A percentile compares a stretch with the other conserved stretches of the same genome.
Conservation (phyloP, 192 early-diverging fungal genomes). For the Linnemannia elongata region DNA sequence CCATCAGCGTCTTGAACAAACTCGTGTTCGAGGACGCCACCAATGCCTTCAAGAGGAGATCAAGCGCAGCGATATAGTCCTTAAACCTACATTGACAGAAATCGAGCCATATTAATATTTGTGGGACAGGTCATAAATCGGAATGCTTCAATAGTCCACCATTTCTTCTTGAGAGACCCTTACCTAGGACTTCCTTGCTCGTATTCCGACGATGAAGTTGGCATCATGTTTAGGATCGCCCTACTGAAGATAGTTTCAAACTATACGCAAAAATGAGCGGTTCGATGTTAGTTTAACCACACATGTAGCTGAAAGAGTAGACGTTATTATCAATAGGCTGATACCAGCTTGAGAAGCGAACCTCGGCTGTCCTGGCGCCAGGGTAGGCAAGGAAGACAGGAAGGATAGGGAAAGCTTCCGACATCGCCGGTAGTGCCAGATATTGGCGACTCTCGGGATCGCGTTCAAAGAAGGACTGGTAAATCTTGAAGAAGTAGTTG, state of each 20-base stretch:
- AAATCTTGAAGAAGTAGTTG: conserved; percentile 55
- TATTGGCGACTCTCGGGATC: conserved; percentile 35
- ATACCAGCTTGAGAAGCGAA: neutral
- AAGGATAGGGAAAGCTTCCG: conserved; percentile 62
- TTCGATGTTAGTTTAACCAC: neutral
- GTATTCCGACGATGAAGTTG: conserved; percentile 36
- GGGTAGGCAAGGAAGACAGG: conserved; percentile 60
- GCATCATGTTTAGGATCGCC: conserved; percentile 60
- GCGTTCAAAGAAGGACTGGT: conserved; percentile 53
- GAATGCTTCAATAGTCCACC: conserved; percentile 30
- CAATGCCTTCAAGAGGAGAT: conserved; percentile 66
- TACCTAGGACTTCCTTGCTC: conserved; percentile 44
- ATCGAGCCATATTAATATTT: neutral
- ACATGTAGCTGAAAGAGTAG: neutral
- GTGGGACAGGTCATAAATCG: neutral
- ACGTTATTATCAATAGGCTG: neutral
- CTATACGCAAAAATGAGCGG: neutral
- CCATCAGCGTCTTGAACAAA: conserved; percentile 67
- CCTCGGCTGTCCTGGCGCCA: conserved; percentile 37
- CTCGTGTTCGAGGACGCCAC: conserved; percentile 50
- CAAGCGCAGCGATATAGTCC: conserved; percentile 67
- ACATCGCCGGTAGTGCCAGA: conserved; percentile 53
- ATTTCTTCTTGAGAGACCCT: conserved; percentile 11
- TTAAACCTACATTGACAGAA: conserved; percentile 48
- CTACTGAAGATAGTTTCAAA: conserved; percentile 56